Evolutionary conservation across 352 stramenopile species (phyloP), one percentile per base, ranked within the genome.

Genomic region (Globisporangium yorkense): DNA sequence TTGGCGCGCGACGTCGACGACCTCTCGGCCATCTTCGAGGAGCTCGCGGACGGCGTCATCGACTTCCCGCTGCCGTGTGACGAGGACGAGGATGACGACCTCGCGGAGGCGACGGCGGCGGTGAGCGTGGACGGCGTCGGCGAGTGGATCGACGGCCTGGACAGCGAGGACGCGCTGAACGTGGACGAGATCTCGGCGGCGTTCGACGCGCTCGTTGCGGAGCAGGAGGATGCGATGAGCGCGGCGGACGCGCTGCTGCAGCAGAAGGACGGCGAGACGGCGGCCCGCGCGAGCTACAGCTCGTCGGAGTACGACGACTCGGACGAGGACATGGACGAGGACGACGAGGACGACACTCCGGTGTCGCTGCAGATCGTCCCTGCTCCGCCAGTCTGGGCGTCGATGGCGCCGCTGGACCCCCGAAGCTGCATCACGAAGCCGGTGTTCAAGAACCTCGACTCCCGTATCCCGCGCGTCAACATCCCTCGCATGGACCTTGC

Each of bases 381-480:
- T 7, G 72, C 77, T 9, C 58, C 81, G 16, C 79, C 77, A 16
- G 65, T 78, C 27, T 88, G 75, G 72, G 72, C 71, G 20, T 66
- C 56, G 1, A 74, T 70, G 70, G 80, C 74, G 16, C 80, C 84
- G 21, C 61, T 93, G 54, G 84, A 93, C 56, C 84, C 84, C 55
- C 79, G 84, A 43, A 87, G 77, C 55, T 81, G 74, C 64, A 93
- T 93, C 57, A 78, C 80, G 53, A 89, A 74, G 10, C 64, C 78
- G 6, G 70, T 93, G 59, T 93, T 93, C 47, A 77, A 84, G 74
- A 80, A 88, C 59, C 21, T 92, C 41, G 84, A 93, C 63, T 77
- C 84, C 41, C 81, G 84, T 40, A 92, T 93, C 45, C 81, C 81
- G 51, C 68, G 71, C 49, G 68, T 89, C 45, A 57, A 65, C 45